Base-by-base conservation (phyloP, 139 green algal species). In the Chlorella sorokiniana region DNA sequence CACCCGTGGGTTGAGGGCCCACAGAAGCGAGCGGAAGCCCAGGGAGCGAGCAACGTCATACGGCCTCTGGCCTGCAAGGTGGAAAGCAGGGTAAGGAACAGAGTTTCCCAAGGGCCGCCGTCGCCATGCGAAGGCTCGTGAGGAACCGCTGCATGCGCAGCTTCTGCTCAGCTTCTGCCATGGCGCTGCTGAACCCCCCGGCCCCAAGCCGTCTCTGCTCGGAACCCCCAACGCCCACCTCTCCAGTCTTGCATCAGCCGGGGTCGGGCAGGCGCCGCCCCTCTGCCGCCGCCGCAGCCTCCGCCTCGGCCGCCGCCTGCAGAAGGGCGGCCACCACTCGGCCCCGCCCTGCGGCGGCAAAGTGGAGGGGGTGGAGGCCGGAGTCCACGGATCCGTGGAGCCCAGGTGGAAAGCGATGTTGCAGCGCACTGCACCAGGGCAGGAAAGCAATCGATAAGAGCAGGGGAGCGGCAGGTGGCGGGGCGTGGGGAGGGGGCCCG, bases 301-400 rank as follows among this genome's bases (percentile, higher is more conserved):
- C 56, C 56, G 29, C 52, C 54, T 69, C 59, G 3, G 75, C 75
- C 56, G 75, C 75, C 29, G 71, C 71, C 48, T 85, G 71, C 71
- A 85, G 62, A 0, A 85, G 69, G 27, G 45, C 54, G 14, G 62
- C 33, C 33, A 81, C 71, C 8, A 85, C 76, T 4, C 33, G 52
- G 29, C 37, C 41, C 40, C 37, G 69, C 2, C 56, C 27, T 4
- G 81, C 81, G 20, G 81, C 81, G 27, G 81, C 81, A 10, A 82
- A 72, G 73, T 86, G 81, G 31, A 86, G 81, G 81, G 81, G 5
- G 73, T 86, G 64, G 73, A 78, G 69, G 40, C 14, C 10, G 79
- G 79, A 5, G 62, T 63, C 79, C 79, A 84, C 31, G 45, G 69
- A 4, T 42, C 78, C 18, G 41, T 59, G 16, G 0, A 20, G 14